These are phyloP conservation scores for Mycena galopus DNA, from an alignment of 768 basidiomycete species.

Conservation along the genomic window DNA sequence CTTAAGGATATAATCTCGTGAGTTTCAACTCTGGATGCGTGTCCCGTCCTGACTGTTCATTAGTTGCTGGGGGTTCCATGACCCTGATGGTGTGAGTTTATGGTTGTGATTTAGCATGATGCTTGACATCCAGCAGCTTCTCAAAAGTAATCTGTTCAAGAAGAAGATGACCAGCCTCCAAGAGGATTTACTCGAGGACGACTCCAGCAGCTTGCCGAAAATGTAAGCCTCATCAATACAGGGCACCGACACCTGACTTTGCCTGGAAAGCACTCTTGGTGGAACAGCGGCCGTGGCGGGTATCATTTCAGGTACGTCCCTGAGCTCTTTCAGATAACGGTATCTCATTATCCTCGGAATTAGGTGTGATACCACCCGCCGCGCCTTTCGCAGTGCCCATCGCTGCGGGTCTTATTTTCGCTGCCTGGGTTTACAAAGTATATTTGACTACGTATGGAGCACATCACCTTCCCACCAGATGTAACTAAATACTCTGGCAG, in stretches of 20 bases:
- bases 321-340: neutral
- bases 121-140: neutral
- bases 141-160: constrained; percentile 7
- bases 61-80: constrained; percentile 11
- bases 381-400: constrained; percentile 1
- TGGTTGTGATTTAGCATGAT: neutral
- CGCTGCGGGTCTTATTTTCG: constrained; percentile 7
- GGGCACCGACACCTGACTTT: neutral
- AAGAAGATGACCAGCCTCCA: constrained; percentile 7
- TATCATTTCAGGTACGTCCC: neutral
- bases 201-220: neutral
- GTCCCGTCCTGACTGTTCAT: neutral
- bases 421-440: constrained; percentile 11
- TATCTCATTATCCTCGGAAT: neutral
- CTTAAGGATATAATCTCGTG: constrained; percentile 1
- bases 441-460: constrained; percentile 4
- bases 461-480: neutral
- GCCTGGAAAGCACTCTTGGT: neutral
- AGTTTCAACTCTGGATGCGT: neutral
- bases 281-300: neutral
- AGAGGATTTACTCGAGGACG: constrained; percentile 10
- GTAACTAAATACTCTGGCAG: neutral
- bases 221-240: neutral
- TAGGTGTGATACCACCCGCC: constrained; percentile 8
- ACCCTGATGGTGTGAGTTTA: neutral